Evolutionary conservation across 176 grass and related monocot genomes (phyloP).

Genomic region (Lolium perenne): DNA sequence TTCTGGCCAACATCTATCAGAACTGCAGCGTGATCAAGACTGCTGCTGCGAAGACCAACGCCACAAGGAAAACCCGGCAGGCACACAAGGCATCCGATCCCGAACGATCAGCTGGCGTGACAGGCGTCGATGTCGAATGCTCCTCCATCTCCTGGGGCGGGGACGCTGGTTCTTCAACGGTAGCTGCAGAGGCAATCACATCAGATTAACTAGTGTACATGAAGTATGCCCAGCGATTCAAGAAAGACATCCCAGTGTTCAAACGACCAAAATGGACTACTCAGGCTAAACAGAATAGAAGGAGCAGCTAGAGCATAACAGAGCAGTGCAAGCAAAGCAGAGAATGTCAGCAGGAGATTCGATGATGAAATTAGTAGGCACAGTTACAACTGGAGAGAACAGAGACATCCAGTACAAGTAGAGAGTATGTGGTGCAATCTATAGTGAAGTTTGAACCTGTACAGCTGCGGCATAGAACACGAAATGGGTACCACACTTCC

Average conservation of each 20-base stretch:
- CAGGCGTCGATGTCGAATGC: neutral
- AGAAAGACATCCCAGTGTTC: neutral
- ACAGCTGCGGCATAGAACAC: neutral
- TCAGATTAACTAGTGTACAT: neutral
- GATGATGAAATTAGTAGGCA: neutral
- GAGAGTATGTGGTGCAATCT: neutral
- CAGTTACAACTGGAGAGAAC: neutral
- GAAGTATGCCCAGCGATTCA: neutral
- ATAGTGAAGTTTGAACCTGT: neutral
- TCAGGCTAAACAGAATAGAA: neutral
- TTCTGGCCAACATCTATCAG: neutral
- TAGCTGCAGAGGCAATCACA: slow-evolving; percentile 27
- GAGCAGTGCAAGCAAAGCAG: neutral
- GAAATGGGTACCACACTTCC: neutral
- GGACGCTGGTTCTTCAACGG: slow-evolving; percentile 13
- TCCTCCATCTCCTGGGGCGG: neutral
- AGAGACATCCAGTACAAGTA: neutral
- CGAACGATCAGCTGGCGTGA: neutral
- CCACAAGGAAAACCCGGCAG: slow-evolving; percentile 19
- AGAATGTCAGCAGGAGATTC: neutral
- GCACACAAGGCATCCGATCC: neutral
- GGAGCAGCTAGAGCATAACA: neutral
- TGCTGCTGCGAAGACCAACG: slow-evolving; percentile 10
- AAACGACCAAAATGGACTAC: neutral
- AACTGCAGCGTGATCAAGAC: slow-evolving; percentile 10